Base-by-base conservation (phyloP, 2,329 filamentous ascomycete genomes). In the Scedosporium boydii region DNA sequence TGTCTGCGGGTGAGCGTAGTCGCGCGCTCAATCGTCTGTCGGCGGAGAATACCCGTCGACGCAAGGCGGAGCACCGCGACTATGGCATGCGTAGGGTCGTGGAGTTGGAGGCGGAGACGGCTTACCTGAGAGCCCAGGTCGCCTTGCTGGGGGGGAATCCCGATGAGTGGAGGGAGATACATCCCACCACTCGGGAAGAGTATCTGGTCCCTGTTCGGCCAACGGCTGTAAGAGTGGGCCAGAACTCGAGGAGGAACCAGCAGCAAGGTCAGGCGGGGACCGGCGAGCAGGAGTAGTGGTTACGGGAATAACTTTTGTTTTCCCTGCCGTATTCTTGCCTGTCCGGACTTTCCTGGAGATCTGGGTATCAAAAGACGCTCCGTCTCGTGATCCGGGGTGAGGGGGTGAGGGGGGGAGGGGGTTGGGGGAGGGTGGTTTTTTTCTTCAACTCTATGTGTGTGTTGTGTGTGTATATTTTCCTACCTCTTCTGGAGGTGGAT, bases 41-140 rank as follows among this genome's bases (percentile, higher is more conserved):
- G 6, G 59, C 59, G n/a, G 59, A 61, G 42, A 51, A 48, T 27
- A 61, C 55, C 18, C 59, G 59, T 18, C 10, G 18, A 3, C 46
- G 59, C 10, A 34, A 61, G 59, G 46, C 29, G n/a, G 46, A 41
- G 14, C 59, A 61, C 59, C 59, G 46, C 3, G 59, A 61, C 18
- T 26, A 10, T 9, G 18, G 12, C 7, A 38, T 34, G 16, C 9
- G 21, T 10, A 56, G 18, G 42, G 23, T 61, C 12, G 48, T 29
- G 9, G 34, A 56, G 48, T 29, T 55, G n/a, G 46, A 61, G 29
- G 46, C 59, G 16, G 21, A 56, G 48, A 55, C 18, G 29, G 48
- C 51, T 29, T 61, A 55, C 46, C 41, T 51, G 48, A 61, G n/a
- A 46, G 59, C 59, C 48, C 46, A 42, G 3, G 48, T 51, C 48